Evolutionary conservation across 805 yeast species (phyloP).

Genomic region (Starmerella ratchasimensis): DNA sequence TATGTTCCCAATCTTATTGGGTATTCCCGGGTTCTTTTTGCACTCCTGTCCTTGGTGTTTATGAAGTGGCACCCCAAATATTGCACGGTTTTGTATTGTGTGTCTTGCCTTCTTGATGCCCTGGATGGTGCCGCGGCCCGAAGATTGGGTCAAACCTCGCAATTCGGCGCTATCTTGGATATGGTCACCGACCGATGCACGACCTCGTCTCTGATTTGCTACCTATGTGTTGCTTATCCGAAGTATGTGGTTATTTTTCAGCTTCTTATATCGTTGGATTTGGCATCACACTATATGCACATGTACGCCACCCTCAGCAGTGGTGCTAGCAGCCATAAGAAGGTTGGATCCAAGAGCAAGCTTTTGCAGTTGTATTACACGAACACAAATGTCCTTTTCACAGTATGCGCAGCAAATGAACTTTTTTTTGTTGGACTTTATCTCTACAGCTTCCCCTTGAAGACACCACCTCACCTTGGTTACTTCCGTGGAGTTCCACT

Average conservation of each 20-base stretch:
- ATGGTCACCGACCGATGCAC: slow-evolving; percentile 99
- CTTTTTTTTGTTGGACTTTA: slow-evolving; percentile 82
- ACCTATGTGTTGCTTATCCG: slow-evolving; percentile 69
- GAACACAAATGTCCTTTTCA: slow-evolving; percentile 66
- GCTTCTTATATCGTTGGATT: slow-evolving; percentile 57
- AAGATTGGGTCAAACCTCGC: slow-evolving; percentile 71
- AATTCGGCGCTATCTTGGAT: slow-evolving; percentile 91
- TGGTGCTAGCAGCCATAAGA: slow-evolving; percentile 76
- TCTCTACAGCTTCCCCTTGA: slow-evolving; percentile 48
- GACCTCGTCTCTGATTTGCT: slow-evolving; percentile 84
- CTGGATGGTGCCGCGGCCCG: slow-evolving; percentile 95
- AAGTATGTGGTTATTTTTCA: slow-evolving; percentile 60
- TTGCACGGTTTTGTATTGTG: slow-evolving; percentile 64
- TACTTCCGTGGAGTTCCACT: slow-evolving; percentile 26
- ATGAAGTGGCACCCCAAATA: slow-evolving; percentile 75
- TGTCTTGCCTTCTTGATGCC: slow-evolving; percentile 88
- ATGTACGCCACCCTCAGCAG: slow-evolving; percentile 84
- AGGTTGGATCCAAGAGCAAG: slow-evolving; percentile 56
- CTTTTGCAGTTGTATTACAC: slow-evolving; percentile 77
- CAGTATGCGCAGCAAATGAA: slow-evolving; percentile 88
- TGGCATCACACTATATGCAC: slow-evolving; percentile 94
- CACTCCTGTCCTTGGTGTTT: slow-evolving; percentile 60
- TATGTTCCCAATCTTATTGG: slow-evolving; percentile 91
- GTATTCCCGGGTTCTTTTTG: slow-evolving; percentile 67
- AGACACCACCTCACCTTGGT: slow-evolving; percentile 31